Conservation (phyloP, 2,329 filamentous ascomycete genomes). For the Moelleriella libera region DNA sequence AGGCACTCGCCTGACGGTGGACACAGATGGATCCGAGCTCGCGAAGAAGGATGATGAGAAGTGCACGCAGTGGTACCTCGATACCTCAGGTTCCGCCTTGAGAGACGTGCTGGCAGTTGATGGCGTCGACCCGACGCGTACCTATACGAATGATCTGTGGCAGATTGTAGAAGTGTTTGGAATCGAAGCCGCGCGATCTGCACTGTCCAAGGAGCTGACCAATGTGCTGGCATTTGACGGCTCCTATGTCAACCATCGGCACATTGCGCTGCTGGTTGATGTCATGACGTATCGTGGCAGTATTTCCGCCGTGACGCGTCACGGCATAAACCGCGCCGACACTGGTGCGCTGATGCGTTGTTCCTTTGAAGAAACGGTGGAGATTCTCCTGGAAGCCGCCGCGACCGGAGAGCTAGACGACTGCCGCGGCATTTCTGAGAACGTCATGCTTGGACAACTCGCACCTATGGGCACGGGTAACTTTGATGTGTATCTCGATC, state of each 20-base stretch:
- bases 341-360: constrained; percentile 98
- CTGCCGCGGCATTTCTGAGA: constrained; percentile 95
- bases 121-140: constrained; percentile 74
- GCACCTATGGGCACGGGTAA: constrained; percentile 95
- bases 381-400: constrained; percentile 92
- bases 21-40: constrained; percentile 57
- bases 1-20: constrained; percentile 53
- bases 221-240: constrained; percentile 95
- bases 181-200: constrained; percentile 84
- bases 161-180: constrained; percentile 91
- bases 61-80: constrained; percentile 89
- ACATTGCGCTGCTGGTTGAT: constrained; percentile 87
- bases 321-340: constrained; percentile 96
- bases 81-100: constrained; percentile 83
- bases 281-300: constrained; percentile 94
- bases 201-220: constrained; percentile 76
- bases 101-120: constrained; percentile 73
- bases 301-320: constrained; percentile 91
- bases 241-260: constrained; percentile 98
- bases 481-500: constrained; percentile 86
- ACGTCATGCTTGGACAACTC: constrained; percentile 95
- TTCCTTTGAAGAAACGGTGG: constrained; percentile 98
- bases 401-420: constrained; percentile 92
- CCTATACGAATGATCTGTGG: constrained; percentile 90
- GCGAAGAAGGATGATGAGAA: constrained; percentile 58